These are phyloP conservation scores for Leptographium procerum DNA, from an alignment of 2,329 filamentous ascomycete genomes.

Conservation along the genomic window DNA sequence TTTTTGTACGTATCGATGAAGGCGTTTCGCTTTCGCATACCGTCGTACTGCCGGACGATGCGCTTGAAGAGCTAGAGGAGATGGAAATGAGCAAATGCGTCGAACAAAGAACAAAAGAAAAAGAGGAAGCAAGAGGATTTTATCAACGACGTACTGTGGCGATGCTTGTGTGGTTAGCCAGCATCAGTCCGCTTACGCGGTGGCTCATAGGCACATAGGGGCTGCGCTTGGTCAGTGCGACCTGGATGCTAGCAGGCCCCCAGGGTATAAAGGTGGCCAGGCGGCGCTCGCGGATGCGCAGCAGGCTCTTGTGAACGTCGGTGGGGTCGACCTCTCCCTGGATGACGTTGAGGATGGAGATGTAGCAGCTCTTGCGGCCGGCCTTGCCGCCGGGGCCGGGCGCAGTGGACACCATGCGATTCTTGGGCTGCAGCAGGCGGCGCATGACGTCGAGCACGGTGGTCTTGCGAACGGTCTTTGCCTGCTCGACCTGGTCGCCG, in stretches of 20 bases:
- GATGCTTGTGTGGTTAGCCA: conserved; percentile 96
- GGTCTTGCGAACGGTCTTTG: conserved; percentile 95
- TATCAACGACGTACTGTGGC: conserved; percentile 49
- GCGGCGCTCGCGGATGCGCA: conserved; percentile 87
- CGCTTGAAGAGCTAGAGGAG: conserved; percentile 67
- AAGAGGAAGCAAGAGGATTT: background rate
- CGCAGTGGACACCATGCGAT: conserved; percentile 95
- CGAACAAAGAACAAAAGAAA: background rate
- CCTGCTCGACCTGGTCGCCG: conserved; percentile 88
- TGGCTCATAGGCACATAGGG: conserved; percentile 92
- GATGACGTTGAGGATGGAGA: conserved; percentile 97
- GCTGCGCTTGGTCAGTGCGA: conserved; percentile 90
- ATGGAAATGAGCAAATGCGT: too few species aligned
- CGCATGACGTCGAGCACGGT: conserved; percentile 98
- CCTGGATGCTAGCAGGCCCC: conserved; percentile 96
- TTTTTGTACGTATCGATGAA: conserved; percentile 96
- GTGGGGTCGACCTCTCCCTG: conserved; percentile 97
- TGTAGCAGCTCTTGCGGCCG: conserved; percentile 91
- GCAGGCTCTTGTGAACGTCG: conserved; percentile 94
- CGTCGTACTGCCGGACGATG: conserved; percentile 84
- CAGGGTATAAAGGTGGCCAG: conserved; percentile 96
- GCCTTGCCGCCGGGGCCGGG: conserved; percentile 40
- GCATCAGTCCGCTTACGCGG: conserved; percentile 90
- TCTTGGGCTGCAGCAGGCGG: conserved; percentile 89
- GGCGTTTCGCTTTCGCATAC: conserved; percentile 89